Conservation (phyloP, 2,329 filamentous ascomycete species). For the Ophiocordyceps camponoti-saundersi region DNA sequence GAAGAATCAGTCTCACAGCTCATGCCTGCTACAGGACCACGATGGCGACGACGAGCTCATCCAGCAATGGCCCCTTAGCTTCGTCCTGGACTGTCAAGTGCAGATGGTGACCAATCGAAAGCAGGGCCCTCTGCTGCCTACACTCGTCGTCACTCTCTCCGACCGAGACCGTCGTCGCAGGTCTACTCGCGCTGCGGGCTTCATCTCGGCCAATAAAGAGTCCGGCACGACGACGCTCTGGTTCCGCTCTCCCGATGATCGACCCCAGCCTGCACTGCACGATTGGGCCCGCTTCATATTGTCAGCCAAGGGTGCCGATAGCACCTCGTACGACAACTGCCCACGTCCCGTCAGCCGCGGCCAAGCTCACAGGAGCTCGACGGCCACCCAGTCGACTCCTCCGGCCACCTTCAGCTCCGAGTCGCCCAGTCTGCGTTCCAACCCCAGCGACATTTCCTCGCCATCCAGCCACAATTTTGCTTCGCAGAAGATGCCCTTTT, state of each 20-base stretch:
- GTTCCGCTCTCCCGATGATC: conserved; percentile 38
- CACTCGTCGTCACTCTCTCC: conserved; percentile 38
- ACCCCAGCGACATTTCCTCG: conserved; percentile 44
- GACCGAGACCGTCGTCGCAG: conserved; percentile 47
- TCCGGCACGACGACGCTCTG: conserved; percentile 30
- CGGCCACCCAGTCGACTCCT: conserved; percentile 27
- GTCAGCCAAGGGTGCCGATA: conserved; percentile 20
- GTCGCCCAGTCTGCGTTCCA: conserved; percentile 43
- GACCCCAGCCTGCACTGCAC: conserved; percentile 31
- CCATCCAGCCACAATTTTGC: conserved; percentile 32
- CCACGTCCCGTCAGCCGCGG: conserved; percentile 25
- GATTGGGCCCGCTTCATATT: conserved; percentile 43
- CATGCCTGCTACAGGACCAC: conserved; percentile 22
- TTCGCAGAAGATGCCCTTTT: conserved; percentile 18
- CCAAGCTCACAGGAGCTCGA: conserved; percentile 30
- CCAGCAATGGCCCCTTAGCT: conserved; percentile 33
- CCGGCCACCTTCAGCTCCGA: conserved; percentile 37
- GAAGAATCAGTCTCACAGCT: background rate
- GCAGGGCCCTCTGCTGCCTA: conserved; percentile 40
- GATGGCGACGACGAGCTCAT: conserved; percentile 22
- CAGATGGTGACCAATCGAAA: conserved; percentile 44
- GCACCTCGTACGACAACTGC: conserved; percentile 32
- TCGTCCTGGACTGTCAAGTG: conserved; percentile 38
- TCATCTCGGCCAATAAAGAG: conserved; percentile 34
- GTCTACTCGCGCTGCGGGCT: conserved; percentile 43